Conservation (phyloP, 2,329 filamentous ascomycete genomes). For the Botrytis fragariae region DNA sequence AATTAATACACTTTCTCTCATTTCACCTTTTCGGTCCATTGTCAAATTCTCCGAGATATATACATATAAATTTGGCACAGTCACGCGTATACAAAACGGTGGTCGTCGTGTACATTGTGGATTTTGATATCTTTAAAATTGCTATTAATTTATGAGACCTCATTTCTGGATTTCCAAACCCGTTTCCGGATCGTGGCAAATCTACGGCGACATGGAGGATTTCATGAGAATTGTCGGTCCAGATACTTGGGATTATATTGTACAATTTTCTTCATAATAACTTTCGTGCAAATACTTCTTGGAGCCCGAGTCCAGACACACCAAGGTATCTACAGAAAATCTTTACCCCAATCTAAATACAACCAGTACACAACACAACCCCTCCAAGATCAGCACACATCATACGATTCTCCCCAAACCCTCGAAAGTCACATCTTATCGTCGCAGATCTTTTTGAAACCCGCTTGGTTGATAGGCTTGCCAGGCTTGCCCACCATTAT, state of each 20-base stretch:
- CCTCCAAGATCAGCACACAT: background rate
- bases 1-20: conserved; percentile 1
- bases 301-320: background rate
- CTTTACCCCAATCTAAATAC: background rate
- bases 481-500: background rate
- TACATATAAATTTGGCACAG: background rate
- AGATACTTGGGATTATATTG: background rate
- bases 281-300: background rate
- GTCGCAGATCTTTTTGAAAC: background rate
- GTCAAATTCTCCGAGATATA: background rate
- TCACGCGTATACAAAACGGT: background rate
- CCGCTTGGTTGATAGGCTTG: background rate
- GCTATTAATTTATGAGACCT: background rate
- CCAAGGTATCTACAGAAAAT: background rate
- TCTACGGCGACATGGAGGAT: background rate
- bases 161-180: background rate
- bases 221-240: background rate
- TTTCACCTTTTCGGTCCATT: background rate
- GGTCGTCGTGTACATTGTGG: background rate
- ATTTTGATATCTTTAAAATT: background rate
- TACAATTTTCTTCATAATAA: background rate
- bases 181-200: background rate
- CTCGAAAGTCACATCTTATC: background rate
- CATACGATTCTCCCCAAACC: background rate
- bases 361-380: background rate